phyloP scores from a whole-genome alignment of 768 basidiomycete genomes.

The Cyclocybe aegerita region DNA sequence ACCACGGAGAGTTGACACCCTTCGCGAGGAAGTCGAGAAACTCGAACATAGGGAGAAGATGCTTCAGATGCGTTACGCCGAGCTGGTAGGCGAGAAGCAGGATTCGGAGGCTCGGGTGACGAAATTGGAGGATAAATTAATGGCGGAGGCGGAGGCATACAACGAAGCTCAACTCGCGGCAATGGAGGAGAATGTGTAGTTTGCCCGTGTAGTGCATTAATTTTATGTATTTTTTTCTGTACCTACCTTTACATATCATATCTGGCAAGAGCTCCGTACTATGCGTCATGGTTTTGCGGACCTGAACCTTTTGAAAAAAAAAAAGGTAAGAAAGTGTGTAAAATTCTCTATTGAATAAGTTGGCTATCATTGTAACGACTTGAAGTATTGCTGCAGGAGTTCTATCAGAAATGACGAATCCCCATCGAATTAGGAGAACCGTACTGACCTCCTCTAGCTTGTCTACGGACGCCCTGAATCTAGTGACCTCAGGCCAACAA shows the following conservation, averaged over 20 bases:
- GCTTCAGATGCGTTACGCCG: constrained; percentile 84
- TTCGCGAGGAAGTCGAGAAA: constrained; percentile 85
- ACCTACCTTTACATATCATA: background rate
- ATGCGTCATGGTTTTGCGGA: no score
- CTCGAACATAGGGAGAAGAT: constrained; percentile 75
- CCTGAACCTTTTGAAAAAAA: no score
- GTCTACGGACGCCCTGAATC: constrained; percentile 69
- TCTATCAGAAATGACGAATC: constrained; percentile 6
- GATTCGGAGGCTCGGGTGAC: constrained; percentile 60
- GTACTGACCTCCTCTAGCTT: constrained; percentile 64
- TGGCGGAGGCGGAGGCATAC: constrained; percentile 79
- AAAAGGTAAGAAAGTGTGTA: background rate
- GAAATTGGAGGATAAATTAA: constrained; percentile 79
- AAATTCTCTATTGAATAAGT: constrained; percentile 1
- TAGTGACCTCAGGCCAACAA: constrained; percentile 71
- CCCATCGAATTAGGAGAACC: background rate
- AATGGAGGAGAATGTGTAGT: constrained; percentile 42
- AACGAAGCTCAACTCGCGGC: constrained; percentile 76
- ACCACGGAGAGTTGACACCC: constrained; percentile 72
- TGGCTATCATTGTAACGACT: constrained; percentile 46
- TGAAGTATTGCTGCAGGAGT: constrained; percentile 55
- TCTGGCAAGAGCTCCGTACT: no score
- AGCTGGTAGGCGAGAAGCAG: constrained; percentile 68
- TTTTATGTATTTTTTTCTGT: constrained; percentile 1
- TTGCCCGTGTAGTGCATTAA: no score